Evolutionary conservation across 192 early-diverging fungal species (phyloP), one percentile per base, ranked within the genome.

Genomic region (Paraglomus brasilianum): DNA sequence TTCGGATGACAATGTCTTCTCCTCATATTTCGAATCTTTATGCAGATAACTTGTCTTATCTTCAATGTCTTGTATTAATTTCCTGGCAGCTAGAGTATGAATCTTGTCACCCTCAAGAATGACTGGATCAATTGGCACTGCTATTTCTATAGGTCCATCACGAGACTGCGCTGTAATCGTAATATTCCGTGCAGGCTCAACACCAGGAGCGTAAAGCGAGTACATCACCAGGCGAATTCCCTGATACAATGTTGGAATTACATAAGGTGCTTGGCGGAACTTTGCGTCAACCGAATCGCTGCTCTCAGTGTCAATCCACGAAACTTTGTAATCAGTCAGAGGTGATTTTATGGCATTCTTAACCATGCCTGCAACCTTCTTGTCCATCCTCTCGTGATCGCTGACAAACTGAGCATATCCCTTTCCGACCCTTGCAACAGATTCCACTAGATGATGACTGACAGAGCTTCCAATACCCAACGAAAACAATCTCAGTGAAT

Each of bases 321-420:
- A 56, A 17, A 85, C 62, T 59, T 80, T 78, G 59, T 75, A 85
- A 64, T 85, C 74, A 4, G 47, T 52, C 17, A 86, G 60, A 0
- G 74, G 74, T 52, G 78, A 74, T 45, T 74, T 60, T 22, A 85
- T 43, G 0, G 78, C 71, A 57, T 74, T 75, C 45, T 86, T 85
- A 38, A 85, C 60, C 81, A 86, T 82, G 44, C 74, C 73, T 21
- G 86, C 66, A 22, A 86, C 64, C 55, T 85, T 85, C 22, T 58
- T 71, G 24, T 86, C 75, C 79, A 86, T 77, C 39, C 74, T 73
- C 66, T 85, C 83, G 13, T 66, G 65, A 17, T 66, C 69, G 8
- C 75, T 74, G 0, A 85, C 83, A 60, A 76, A 76, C 51, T 83
- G 62, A 2, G 84, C 72, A 39, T 76, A 80, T 10, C 83, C 83